phyloP scores from a whole-genome alignment of 371 early-diverging fungal genomes.

The Haplosporangium sp. region DNA sequence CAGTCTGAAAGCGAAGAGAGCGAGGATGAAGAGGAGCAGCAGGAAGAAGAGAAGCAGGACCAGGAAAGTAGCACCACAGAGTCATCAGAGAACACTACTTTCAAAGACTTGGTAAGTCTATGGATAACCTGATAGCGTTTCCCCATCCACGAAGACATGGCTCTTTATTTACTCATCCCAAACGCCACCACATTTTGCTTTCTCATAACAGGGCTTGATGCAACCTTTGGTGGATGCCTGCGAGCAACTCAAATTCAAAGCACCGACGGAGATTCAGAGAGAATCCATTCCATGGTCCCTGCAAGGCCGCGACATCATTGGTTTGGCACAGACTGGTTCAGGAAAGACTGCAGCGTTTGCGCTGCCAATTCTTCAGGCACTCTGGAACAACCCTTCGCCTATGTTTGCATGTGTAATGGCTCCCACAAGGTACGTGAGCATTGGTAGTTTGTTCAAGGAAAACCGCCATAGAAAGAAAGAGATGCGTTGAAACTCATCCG shows the following conservation, averaged over 20 bases:
- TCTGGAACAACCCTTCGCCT: slow-evolving; percentile 90
- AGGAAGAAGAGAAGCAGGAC: slow-evolving; percentile 8
- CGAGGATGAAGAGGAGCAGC: slow-evolving; percentile 1
- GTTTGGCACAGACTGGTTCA: slow-evolving; percentile 97
- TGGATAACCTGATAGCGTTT: too few relatives aligned
- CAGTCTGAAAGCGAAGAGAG: slow-evolving; percentile 13
- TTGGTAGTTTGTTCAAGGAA: background rate
- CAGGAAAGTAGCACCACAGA: slow-evolving; percentile 3
- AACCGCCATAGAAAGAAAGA: background rate
- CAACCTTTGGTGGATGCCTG: slow-evolving; percentile 90
- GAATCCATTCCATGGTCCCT: slow-evolving; percentile 92
- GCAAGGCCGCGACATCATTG: slow-evolving; percentile 93
- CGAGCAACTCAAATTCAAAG: slow-evolving; percentile 86
- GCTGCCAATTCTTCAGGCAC: slow-evolving; percentile 93
- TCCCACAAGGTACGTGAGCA: slow-evolving; percentile 86
- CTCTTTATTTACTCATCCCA: background rate
- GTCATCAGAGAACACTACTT: slow-evolving; percentile 25
- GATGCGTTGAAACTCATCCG: background rate
- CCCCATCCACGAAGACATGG: background rate
- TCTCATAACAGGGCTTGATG: slow-evolving; percentile 75
- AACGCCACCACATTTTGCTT: background rate
- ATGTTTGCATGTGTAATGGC: slow-evolving; percentile 97
- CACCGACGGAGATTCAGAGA: slow-evolving; percentile 94
- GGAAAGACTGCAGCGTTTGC: slow-evolving; percentile 99
- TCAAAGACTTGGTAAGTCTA: slow-evolving; percentile 32